phyloP scores from a whole-genome alignment of 805 yeast species.

The Wickerhamiella allomyrinae region DNA sequence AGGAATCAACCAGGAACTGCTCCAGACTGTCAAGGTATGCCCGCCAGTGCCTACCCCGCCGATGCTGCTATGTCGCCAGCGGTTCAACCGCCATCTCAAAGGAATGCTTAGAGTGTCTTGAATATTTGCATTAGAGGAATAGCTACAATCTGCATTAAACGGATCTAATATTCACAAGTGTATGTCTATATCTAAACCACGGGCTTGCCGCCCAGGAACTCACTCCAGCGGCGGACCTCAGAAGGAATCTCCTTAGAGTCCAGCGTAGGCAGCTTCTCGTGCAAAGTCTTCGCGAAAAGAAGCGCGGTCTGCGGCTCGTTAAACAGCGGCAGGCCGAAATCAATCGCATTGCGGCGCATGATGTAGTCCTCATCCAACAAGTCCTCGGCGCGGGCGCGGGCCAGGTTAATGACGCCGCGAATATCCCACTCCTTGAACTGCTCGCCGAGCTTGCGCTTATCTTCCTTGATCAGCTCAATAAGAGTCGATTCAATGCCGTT shows the following conservation, averaged over 20 bases:
- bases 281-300: conserved; percentile 72
- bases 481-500: conserved; percentile 35
- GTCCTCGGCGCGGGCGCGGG: conserved; percentile 75
- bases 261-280: conserved; percentile 47
- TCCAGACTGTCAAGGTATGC: not conserved
- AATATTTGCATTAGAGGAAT: too few species aligned
- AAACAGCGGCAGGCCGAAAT: conserved; percentile 89
- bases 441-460: conserved; percentile 86
- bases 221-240: conserved; percentile 94
- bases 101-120: too few species aligned
- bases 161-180: too few species aligned
- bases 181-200: too few species aligned
- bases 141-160: too few species aligned
- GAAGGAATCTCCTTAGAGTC: conserved; percentile 46
- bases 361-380: conserved; percentile 81
- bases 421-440: conserved; percentile 78
- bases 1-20: not conserved
- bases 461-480: conserved; percentile 84
- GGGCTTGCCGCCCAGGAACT: conserved; percentile 87
- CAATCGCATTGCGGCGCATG: conserved; percentile 99
- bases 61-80: not conserved
- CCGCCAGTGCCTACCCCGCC: too few species aligned
- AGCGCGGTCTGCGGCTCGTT: conserved; percentile 91
- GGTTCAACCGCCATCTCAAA: not conserved
- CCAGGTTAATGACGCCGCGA: conserved; percentile 81